Evolutionary conservation across 768 basidiomycete genomes (phyloP), one percentile per base, ranked within the genome.

Genomic region (Sutorius australiensis): DNA sequence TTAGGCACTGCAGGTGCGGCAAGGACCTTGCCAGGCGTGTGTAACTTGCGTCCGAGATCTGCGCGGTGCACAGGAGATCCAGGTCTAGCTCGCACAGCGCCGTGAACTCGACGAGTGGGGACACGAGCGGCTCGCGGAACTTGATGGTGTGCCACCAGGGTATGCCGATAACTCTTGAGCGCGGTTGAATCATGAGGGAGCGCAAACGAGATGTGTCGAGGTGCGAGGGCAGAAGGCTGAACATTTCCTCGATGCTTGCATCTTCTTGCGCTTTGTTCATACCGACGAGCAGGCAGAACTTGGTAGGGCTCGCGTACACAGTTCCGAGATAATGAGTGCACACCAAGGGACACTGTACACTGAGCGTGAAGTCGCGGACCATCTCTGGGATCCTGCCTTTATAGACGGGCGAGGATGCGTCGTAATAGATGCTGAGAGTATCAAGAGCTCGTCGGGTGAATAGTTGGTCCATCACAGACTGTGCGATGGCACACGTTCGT

Each of bases 61-160:
- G 42, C 0, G 48, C 55, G 6, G 57, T 56, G 28, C 51, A 59
- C 2, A 63, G 39, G 10, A 38, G 12, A 11, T 65, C 64, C 10
- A 66, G 24, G 16, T 66, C 53, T 1, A 66, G 53, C 12, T 51
- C 52, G 14, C 34, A 55, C 28, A 66, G 14, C 5, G 46, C 54
- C 0, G 36, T 49, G 16, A 66, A 66, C 30, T 33, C 38, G 39
- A 43, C 34, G 41, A 66, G 48, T 37, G 54, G 24, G 2, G 51
- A 27, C 9, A 61, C 8, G n/a, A 48, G 31, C 17, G 54, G 9
- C 12, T 19, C 21, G 4, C 34, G 50, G 9, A 65, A 46, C 17
- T 6, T 14, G 27, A 55, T 32, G 21, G 52, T 44, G 16, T 51
- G 40, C 34, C 46, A 43, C 16, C 40, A 28, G 30, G 40, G 48